Percentiles rank a stretch among this genome's conserved stretches.
Conservation (phyloP, 2,329 filamentous ascomycete genomes). For the Fusarium sp. region DNA sequence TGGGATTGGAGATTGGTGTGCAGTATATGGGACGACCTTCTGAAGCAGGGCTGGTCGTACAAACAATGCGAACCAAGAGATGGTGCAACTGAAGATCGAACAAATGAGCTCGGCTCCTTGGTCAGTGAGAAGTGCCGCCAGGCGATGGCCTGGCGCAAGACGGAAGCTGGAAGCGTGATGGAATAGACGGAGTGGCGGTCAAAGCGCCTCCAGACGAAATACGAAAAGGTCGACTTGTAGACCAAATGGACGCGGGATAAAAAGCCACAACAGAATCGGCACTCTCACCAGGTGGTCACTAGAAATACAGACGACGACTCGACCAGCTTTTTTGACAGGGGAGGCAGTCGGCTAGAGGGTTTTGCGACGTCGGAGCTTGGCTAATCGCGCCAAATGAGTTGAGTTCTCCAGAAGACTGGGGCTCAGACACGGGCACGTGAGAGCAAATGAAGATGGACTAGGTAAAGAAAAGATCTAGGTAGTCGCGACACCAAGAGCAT, state of each 20-base stretch:
- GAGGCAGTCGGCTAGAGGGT: constrained; percentile 19
- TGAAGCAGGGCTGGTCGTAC: constrained; percentile 31
- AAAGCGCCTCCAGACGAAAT: constrained; percentile 23
- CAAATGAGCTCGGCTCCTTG: constrained; percentile 27
- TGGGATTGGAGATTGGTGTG: constrained; percentile 27
- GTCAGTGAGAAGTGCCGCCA: constrained; percentile 37
- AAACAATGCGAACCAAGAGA: constrained; percentile 31
- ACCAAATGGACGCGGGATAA: constrained; percentile 10
- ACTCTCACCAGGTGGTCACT: constrained; percentile 24
- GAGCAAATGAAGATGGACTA: constrained; percentile 15
- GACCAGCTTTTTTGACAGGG: constrained; percentile 20
- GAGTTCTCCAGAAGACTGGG: constrained; percentile 34
- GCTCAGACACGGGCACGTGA: constrained; percentile 24
- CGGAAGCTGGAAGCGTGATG: constrained; percentile 20
- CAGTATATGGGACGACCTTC: constrained; percentile 29
- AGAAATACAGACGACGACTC: constrained; percentile 2
- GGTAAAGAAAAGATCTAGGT: neutral
- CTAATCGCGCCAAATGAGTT: constrained; percentile 37
- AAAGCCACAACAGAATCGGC: constrained; percentile 10
- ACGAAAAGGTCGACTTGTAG: constrained; percentile 9
- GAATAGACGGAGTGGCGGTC: constrained; percentile 21
- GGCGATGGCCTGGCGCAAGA: constrained; percentile 35
- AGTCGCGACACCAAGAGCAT: constrained; percentile 17
- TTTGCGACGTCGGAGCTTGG: constrained; percentile 44
- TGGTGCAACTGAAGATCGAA: constrained; percentile 29